phyloP scores from a whole-genome alignment of 2,329 filamentous ascomycete genomes.

The Cryphonectria japonica region DNA sequence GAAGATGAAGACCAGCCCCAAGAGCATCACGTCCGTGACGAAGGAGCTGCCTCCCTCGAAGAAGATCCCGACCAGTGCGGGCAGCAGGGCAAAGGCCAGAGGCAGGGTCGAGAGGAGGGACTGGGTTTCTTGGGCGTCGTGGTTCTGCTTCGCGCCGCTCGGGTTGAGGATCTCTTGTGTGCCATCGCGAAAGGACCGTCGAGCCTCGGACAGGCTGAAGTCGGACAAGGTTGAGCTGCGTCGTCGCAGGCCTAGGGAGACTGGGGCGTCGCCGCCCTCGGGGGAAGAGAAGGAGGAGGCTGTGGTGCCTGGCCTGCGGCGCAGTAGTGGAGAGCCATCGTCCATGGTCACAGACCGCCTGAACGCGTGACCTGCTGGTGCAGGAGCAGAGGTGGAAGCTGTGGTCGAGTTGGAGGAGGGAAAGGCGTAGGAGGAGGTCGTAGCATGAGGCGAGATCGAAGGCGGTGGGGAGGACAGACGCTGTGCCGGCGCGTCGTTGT shows the following conservation, averaged over 20 bases:
- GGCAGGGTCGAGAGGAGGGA: slow-evolving; percentile 76
- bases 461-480: slow-evolving; percentile 16
- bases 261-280: slow-evolving; percentile 35
- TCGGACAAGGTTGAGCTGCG: slow-evolving; percentile 81
- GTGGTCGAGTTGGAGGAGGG: slow-evolving; percentile 14
- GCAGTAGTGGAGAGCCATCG: slow-evolving; percentile 35
- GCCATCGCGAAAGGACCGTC: slow-evolving; percentile 64
- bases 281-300: slow-evolving; percentile 32
- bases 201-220: slow-evolving; percentile 70
- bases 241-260: slow-evolving; percentile 48
- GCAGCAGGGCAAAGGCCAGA: slow-evolving; percentile 80
- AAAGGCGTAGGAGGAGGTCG: slow-evolving; percentile 19
- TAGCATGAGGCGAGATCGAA: slow-evolving; percentile 19
- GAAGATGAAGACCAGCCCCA: slow-evolving; percentile 81
- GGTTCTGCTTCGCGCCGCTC: slow-evolving; percentile 41
- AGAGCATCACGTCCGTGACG: slow-evolving; percentile 81
- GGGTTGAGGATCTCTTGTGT: slow-evolving; percentile 70
- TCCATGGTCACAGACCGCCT: slow-evolving; percentile 48
- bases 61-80: slow-evolving; percentile 81
- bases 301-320: slow-evolving; percentile 32
- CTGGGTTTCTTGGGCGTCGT: slow-evolving; percentile 55
- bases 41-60: slow-evolving; percentile 84
- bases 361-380: slow-evolving; percentile 42
- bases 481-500: slow-evolving; percentile 12
- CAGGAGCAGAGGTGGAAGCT: slow-evolving; percentile 19